These are phyloP conservation scores for Zoysia japonica DNA, from an alignment of 176 grass and related monocot genomes.

Conservation along the genomic window DNA sequence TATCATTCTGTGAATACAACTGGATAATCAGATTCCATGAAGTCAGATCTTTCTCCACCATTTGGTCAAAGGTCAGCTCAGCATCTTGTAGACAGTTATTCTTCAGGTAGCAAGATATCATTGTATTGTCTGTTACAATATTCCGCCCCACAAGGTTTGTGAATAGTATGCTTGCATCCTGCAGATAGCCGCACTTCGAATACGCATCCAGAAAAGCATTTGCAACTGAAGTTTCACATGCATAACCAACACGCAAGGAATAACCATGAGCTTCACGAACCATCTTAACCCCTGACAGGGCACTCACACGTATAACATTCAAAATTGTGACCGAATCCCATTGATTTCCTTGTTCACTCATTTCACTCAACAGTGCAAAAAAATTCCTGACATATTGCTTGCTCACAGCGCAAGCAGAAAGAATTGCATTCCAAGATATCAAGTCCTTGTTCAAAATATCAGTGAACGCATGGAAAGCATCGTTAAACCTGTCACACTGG, in stretches of 20 bases:
- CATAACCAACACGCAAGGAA: slow-evolving; percentile 55
- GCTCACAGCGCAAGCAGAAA: slow-evolving; percentile 53
- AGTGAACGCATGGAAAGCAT: slow-evolving; percentile 49
- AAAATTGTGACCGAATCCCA: slow-evolving; percentile 61
- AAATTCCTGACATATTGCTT: slow-evolving; percentile 41
- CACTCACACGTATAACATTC: slow-evolving; percentile 50
- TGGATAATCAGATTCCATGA: slow-evolving; percentile 73
- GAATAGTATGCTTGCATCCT: slow-evolving; percentile 48
- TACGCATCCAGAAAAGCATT: slow-evolving; percentile 77
- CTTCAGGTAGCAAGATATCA: slow-evolving; percentile 69
- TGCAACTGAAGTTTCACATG: slow-evolving; percentile 43
- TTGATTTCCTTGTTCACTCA: slow-evolving; percentile 37
- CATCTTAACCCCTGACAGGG: slow-evolving; percentile 46
- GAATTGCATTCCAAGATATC: slow-evolving; percentile 76
- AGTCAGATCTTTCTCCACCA: slow-evolving; percentile 64
- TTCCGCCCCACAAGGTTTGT: slow-evolving; percentile 43
- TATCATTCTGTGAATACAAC: slow-evolving; percentile 53
- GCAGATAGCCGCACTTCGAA: slow-evolving; percentile 58
- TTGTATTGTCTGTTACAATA: slow-evolving; percentile 58
- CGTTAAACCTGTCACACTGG: slow-evolving; percentile 52
- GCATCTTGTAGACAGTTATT: slow-evolving; percentile 49
- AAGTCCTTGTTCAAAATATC: slow-evolving; percentile 50
- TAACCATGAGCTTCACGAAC: slow-evolving; percentile 63
- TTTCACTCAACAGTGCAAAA: slow-evolving; percentile 50
- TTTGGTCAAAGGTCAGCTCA: slow-evolving; percentile 52